Evolutionary conservation across 306 rosid species (phyloP).

Genomic region (Rosa rugosa): DNA sequence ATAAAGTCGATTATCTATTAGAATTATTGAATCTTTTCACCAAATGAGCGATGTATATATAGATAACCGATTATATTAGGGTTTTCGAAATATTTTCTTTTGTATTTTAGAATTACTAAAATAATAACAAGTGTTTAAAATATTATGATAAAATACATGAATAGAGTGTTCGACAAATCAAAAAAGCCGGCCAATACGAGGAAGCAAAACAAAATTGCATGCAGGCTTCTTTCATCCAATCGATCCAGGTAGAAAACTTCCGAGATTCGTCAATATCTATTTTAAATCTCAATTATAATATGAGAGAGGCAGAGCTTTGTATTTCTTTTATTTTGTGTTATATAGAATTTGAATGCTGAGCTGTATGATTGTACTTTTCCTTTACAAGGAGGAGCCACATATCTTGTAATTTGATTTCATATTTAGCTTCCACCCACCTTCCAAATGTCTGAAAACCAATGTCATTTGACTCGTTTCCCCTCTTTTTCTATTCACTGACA

Average conservation of each 20-base stretch:
- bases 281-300: neutral
- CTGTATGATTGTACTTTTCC: constrained; percentile 62
- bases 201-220: neutral
- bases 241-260: neutral
- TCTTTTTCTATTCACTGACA: constrained; percentile 1
- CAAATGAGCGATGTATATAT: neutral
- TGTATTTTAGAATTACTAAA: too few relatives aligned
- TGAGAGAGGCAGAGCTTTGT: neutral
- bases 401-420: constrained; percentile 31
- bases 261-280: neutral
- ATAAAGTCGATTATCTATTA: neutral
- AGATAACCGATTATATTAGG: too few relatives aligned
- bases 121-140: too few relatives aligned
- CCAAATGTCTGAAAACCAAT: constrained; percentile 47
- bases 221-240: neutral
- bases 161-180: neutral
- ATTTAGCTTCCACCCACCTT: constrained; percentile 64
- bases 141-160: too few relatives aligned
- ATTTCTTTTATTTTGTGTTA: neutral
- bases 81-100: too few relatives aligned
- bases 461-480: constrained; percentile 12
- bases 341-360: constrained; percentile 48
- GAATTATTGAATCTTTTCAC: neutral
- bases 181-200: neutral
- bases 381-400: constrained; percentile 42